Evolutionary conservation across 1,284 basidiomycete genomes (phyloP).

Genomic region (Sporisorium exsertum): DNA sequence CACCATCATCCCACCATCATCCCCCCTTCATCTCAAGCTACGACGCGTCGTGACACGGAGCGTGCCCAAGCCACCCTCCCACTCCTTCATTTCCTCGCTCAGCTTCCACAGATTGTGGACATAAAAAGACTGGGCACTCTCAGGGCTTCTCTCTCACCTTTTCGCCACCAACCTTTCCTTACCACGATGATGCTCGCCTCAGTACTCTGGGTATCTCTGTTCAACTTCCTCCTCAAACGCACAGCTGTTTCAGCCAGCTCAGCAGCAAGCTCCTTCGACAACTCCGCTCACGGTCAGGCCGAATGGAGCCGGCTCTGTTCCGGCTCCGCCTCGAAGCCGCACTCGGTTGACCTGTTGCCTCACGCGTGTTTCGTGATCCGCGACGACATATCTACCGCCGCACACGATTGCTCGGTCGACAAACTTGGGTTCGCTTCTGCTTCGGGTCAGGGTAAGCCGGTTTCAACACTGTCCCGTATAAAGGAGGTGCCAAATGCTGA

Average conservation of each 20-base stretch:
- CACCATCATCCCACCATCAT: slow-evolving; percentile 1
- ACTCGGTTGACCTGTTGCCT: slow-evolving; percentile 2
- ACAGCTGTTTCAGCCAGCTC: not conserved
- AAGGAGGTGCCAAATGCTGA: not conserved
- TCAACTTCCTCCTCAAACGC: slow-evolving; percentile 4
- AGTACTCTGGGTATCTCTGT: not conserved
- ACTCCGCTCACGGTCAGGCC: slow-evolving; percentile 14
- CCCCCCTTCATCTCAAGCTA: not conserved
- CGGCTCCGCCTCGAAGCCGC: not conserved
- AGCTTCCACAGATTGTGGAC: not conserved
- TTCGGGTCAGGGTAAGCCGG: slow-evolving; percentile 27
- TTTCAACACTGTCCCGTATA: not conserved
- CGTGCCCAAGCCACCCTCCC: not conserved
- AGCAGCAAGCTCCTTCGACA: slow-evolving; percentile 14
- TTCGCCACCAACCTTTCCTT: not conserved
- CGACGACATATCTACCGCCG: slow-evolving; percentile 20
- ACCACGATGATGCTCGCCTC: not conserved
- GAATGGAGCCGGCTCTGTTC: slow-evolving; percentile 26
- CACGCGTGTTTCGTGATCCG: slow-evolving; percentile 30
- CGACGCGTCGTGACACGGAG: not conserved
- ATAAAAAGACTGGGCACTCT: not conserved
- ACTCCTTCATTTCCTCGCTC: not conserved
- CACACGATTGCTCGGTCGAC: slow-evolving; percentile 12
- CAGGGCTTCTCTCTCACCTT: not conserved
- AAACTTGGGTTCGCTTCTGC: slow-evolving; percentile 25